A percentile compares a stretch with the other conserved stretches of the same genome.
phyloP scores from a whole-genome alignment of 805 yeast species.

The Grigorovia yakushimaensis region DNA sequence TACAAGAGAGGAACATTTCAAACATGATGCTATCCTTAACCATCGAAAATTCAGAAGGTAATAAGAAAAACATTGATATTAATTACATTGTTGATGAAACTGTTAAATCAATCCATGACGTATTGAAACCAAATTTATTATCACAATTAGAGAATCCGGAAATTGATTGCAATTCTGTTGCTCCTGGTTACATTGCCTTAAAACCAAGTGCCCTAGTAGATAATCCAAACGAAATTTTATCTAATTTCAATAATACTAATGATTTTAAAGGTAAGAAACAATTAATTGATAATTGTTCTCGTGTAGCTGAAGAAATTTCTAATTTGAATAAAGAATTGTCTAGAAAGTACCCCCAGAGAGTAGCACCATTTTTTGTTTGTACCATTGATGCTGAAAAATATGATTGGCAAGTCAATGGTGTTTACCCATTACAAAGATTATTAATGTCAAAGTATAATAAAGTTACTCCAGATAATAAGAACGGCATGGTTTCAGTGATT shows the following conservation, averaged over 20 bases:
- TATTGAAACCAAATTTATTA: conserved; percentile 63
- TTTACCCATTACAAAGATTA: conserved; percentile 78
- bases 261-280: conserved; percentile 40
- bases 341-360: conserved; percentile 49
- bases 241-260: conserved; percentile 40
- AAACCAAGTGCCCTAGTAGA: conserved; percentile 86
- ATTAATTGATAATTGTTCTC: conserved; percentile 57
- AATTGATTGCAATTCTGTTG: conserved; percentile 51
- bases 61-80: conserved; percentile 43
- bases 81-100: conserved; percentile 54
- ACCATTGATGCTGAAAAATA: conserved; percentile 89
- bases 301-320: conserved; percentile 48
- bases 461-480: not conserved
- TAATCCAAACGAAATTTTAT: conserved; percentile 65
- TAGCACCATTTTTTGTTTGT: conserved; percentile 61
- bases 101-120: conserved; percentile 52
- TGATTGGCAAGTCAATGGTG: conserved; percentile 75
- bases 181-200: conserved; percentile 87
- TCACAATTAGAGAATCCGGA: conserved; percentile 36
- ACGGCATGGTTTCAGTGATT: conserved; percentile 46
- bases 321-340: conserved; percentile 43
- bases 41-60: conserved; percentile 86
- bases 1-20: conserved; percentile 66
- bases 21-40: conserved; percentile 95
- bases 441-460: conserved; percentile 62